phyloP scores from a whole-genome alignment of 208 protist species.

The Angomonas ambiguus region DNA sequence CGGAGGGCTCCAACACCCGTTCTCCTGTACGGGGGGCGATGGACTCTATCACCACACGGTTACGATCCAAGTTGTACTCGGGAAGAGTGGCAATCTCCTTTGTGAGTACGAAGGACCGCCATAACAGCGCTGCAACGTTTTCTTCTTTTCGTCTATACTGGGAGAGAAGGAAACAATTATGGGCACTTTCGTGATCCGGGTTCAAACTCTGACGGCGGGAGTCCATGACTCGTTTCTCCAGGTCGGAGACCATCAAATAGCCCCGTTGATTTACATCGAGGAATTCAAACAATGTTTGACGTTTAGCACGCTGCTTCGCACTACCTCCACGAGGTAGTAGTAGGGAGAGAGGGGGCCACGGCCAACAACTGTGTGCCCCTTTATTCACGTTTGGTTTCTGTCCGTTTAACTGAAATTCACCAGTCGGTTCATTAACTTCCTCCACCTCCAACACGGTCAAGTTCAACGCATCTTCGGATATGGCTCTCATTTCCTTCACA shows the following conservation, averaged over 20 bases:
- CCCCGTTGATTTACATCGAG: not conserved
- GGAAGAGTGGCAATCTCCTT: slow-evolving; percentile 29
- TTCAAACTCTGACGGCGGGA: not conserved
- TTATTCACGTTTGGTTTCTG: not conserved
- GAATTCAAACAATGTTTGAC: not conserved
- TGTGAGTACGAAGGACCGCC: slow-evolving; percentile 46
- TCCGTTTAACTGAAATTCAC: too few relatives aligned
- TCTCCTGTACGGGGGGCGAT: slow-evolving; percentile 41
- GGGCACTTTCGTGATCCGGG: not conserved
- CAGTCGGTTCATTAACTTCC: not conserved
- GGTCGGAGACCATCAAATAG: not conserved
- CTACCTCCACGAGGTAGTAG: not conserved
- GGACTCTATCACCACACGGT: slow-evolving; percentile 6
- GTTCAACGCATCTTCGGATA: not conserved
- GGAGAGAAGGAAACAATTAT: not conserved
- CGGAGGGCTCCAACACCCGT: slow-evolving; percentile 33
- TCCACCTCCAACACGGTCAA: not conserved
- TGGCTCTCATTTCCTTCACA: not conserved
- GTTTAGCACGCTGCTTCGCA: not conserved
- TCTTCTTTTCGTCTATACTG: not conserved
- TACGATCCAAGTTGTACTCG: not conserved
- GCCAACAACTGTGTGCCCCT: not conserved
- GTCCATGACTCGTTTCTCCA: not conserved
- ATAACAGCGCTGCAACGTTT: slow-evolving; percentile 18
- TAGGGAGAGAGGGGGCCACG: not conserved